phyloP scores from a whole-genome alignment of 106 monocot genomes.

The Phalaenopsis equestris region DNA sequence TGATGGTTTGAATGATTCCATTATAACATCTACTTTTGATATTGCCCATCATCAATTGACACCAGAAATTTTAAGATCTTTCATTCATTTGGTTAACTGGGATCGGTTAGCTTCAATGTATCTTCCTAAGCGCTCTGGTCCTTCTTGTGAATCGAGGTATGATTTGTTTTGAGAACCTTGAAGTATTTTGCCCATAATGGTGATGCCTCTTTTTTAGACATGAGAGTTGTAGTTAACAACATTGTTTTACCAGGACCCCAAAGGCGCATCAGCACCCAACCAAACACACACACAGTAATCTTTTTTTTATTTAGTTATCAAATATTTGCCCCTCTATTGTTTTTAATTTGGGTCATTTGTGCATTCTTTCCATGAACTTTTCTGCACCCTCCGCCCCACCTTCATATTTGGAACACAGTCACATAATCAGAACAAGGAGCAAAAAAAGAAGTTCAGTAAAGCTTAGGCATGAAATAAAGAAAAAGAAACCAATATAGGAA shows the following conservation, averaged over 20 bases:
- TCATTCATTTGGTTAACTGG: constrained; percentile 77
- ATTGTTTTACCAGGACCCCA: neutral
- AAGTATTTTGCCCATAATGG: neutral
- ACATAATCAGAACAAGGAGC: neutral
- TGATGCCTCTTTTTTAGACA: constrained; percentile 4
- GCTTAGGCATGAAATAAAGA: neutral
- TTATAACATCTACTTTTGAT: constrained; percentile 24
- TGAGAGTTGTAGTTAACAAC: neutral
- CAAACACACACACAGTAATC: neutral
- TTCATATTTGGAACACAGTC: neutral
- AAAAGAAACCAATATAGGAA: neutral
- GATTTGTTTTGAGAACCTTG: neutral
- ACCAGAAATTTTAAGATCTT: constrained; percentile 63
- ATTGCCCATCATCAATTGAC: constrained; percentile 46
- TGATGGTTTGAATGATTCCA: constrained; percentile 30
- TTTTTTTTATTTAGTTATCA: neutral
- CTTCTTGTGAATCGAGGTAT: constrained; percentile 91
- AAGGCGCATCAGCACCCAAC: neutral
- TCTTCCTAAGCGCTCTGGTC: constrained; percentile 64
- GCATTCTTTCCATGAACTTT: neutral
- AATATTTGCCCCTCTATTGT: neutral
- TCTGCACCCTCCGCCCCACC: neutral
- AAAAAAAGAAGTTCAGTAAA: neutral
- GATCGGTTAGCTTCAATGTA: constrained; percentile 83
- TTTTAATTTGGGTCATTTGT: neutral